phyloP scores from a whole-genome alignment of 2,329 filamentous ascomycete genomes.

The Trichoderma breve region DNA sequence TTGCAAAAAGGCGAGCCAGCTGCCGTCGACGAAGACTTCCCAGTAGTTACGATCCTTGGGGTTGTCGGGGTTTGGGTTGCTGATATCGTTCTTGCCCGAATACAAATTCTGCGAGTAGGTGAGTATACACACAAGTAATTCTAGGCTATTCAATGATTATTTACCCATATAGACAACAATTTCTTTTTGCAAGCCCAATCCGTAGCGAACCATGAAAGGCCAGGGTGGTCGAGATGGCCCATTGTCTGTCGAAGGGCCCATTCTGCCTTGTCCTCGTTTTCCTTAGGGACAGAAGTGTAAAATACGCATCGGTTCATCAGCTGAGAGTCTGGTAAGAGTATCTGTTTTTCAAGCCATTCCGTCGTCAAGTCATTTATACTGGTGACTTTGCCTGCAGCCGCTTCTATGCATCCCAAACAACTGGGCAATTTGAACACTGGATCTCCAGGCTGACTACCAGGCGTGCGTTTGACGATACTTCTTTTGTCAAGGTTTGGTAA shows the following conservation, averaged over 20 bases:
- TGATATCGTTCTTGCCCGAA: background rate
- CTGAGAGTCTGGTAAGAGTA: background rate
- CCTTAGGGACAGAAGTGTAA: background rate
- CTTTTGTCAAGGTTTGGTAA: background rate
- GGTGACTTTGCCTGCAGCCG: background rate
- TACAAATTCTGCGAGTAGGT: background rate
- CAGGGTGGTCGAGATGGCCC: background rate
- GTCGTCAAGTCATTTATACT: background rate
- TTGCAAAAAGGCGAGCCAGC: background rate
- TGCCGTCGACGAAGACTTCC: background rate
- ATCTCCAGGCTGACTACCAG: background rate
- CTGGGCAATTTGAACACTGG: background rate
- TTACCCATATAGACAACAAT: background rate
- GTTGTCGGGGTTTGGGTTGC: background rate
- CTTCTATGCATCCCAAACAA: background rate
- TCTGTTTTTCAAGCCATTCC: background rate
- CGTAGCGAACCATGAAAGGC: background rate
- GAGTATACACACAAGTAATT: background rate
- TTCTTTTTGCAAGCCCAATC: background rate
- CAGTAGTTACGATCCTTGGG: background rate
- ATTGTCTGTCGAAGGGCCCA: background rate
- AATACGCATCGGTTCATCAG: background rate
- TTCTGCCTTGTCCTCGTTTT: background rate
- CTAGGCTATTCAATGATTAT: background rate
- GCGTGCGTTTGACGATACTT: background rate